Conservation (phyloP, 805 yeast genomes). For the Lipomyces starkeyi region DNA sequence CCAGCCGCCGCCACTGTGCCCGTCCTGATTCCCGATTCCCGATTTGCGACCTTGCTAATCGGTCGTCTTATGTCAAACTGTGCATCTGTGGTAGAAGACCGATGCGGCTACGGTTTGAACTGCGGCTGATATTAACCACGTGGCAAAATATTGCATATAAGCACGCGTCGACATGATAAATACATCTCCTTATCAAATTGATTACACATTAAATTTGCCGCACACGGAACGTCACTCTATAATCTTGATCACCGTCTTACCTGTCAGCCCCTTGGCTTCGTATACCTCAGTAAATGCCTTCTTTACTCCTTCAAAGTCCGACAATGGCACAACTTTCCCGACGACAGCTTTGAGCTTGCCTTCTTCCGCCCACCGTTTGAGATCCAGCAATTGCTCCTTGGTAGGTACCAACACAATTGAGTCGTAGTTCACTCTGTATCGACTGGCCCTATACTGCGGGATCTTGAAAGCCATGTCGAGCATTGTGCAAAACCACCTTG, state of each 20-base stretch:
- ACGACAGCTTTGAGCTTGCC: conserved; percentile 35
- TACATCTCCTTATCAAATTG: too few relatives aligned
- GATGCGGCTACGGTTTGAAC: not conserved
- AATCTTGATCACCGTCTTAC: conserved; percentile 35
- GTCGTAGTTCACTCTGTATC: conserved; percentile 23
- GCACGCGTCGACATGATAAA: not conserved
- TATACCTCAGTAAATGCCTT: conserved; percentile 25
- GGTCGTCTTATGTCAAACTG: not conserved
- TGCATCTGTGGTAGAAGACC: not conserved
- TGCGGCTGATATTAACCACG: not conserved
- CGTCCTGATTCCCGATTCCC: not conserved
- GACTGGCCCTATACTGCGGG: conserved; percentile 5
- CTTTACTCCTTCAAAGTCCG: conserved; percentile 25
- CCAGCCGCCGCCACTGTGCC: not conserved
- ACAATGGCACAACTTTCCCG: conserved; percentile 23
- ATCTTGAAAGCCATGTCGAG: conserved; percentile 14
- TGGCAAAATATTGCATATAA: not conserved
- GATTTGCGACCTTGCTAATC: not conserved
- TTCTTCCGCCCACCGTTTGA: conserved; percentile 26
- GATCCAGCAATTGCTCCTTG: conserved; percentile 11
- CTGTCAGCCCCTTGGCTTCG: conserved; percentile 32
- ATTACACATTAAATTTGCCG: not conserved
- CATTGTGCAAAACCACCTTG: conserved; percentile 5
- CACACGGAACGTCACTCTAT: not conserved
- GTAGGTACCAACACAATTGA: conserved; percentile 18